Percentiles rank a stretch among this genome's conserved stretches.
These are phyloP conservation scores for Paramecium pentaurelia DNA, from an alignment of 73 alveolate species.

Conservation along the genomic window DNA sequence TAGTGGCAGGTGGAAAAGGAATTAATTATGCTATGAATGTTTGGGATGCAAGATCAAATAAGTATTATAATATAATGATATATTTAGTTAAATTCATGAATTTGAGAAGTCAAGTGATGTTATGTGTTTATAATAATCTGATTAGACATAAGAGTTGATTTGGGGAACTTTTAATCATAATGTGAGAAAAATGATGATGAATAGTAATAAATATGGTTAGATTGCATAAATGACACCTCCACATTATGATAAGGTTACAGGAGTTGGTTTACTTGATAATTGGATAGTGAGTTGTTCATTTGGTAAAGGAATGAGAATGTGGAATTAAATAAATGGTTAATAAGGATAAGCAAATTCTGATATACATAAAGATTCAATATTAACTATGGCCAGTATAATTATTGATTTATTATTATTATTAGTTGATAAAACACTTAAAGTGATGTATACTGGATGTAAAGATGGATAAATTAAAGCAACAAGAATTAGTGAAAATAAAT, in stretches of 20 bases:
- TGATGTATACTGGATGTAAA: conserved; percentile 31
- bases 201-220: neutral
- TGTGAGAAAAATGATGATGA: neutral
- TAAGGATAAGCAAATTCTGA: conserved; percentile 15
- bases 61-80: neutral
- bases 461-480: conserved; percentile 13
- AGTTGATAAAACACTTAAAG: neutral
- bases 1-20: conserved; percentile 34
- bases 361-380: neutral
- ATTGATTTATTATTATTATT: neutral
- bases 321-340: neutral
- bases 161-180: conserved; percentile 48
- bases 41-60: conserved; percentile 35
- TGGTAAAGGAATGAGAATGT: conserved; percentile 31
- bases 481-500: neutral
- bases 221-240: conserved; percentile 18
- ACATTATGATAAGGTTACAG: conserved; percentile 50
- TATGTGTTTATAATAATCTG: neutral
- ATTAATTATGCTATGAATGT: neutral
- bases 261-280: conserved; percentile 15
- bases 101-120: conserved; percentile 17
- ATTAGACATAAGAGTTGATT: neutral
- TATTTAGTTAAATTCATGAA: neutral
- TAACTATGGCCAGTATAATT: neutral
- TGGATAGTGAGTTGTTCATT: conserved; percentile 28